These are phyloP conservation scores for Piloderma croceum DNA, from an alignment of 768 basidiomycete species.

Conservation along the genomic window DNA sequence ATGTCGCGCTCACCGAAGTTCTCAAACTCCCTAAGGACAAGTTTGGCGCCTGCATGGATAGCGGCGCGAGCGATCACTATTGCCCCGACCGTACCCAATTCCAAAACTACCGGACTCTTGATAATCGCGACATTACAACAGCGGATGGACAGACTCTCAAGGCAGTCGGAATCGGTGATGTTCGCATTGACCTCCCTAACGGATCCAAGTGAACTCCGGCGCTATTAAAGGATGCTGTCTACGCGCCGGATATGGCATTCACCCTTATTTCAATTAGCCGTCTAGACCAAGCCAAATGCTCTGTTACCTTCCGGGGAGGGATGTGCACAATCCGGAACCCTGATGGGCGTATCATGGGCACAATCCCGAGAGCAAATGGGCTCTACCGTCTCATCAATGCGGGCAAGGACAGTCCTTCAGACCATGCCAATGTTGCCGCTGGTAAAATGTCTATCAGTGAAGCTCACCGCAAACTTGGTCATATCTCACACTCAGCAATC, in stretches of 20 bases:
- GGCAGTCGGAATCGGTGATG: conserved; percentile 17
- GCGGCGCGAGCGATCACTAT: conserved; percentile 22
- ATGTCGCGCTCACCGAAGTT: too few relatives aligned
- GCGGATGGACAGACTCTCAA: conserved; percentile 10
- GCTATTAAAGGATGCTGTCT: conserved; percentile 18
- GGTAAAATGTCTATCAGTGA: too few relatives aligned
- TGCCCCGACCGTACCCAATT: conserved; percentile 16
- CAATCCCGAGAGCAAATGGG: neutral
- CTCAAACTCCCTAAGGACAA: too few relatives aligned
- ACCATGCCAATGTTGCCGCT: too few relatives aligned
- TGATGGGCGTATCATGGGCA: neutral
- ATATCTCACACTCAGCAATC: conserved; percentile 12
- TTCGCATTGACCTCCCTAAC: conserved; percentile 9
- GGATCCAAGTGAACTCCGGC: conserved; percentile 9
- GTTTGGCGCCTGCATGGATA: conserved; percentile 9
- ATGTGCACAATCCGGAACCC: neutral
- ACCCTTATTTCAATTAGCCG: conserved; percentile 21
- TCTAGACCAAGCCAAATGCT: conserved; percentile 12
- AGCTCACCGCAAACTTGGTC: conserved; percentile 25
- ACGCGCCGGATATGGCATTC: conserved; percentile 20
- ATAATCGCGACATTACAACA: conserved; percentile 4
- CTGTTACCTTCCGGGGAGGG: conserved; percentile 11
- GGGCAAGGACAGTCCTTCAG: conserved; percentile 14
- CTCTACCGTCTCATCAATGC: neutral
- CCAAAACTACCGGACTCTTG: conserved; percentile 6